phyloP scores from a whole-genome alignment of 805 yeast genomes.

The Lipomyces starkeyi region DNA sequence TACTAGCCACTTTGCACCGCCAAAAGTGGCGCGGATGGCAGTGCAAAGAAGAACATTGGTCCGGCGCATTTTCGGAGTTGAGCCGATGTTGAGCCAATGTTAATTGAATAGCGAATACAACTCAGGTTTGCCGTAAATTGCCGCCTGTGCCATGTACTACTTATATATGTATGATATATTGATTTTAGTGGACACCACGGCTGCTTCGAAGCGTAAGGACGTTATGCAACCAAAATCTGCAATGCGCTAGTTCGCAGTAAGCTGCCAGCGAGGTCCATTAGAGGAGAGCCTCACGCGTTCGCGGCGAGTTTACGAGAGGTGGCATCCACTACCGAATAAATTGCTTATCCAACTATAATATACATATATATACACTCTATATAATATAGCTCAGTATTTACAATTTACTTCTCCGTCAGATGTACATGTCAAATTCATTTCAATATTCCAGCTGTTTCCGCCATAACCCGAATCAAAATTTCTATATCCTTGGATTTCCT shows the following conservation, averaged over 20 bases:
- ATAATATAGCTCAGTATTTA: neutral
- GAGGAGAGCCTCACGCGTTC: too few species aligned
- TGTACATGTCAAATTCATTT: neutral
- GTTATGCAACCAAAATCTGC: too few species aligned
- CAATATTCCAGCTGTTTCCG: conserved; percentile 41
- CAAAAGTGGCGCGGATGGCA: conserved; percentile 7
- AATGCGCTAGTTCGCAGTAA: too few species aligned
- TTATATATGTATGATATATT: too few species aligned
- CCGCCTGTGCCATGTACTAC: neutral
- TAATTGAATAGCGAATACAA: neutral
- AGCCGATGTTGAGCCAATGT: neutral
- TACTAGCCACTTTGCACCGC: conserved; percentile 1
- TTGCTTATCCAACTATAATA: neutral
- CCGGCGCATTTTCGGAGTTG: neutral
- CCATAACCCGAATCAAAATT: conserved; percentile 72
- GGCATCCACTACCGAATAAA: too few species aligned
- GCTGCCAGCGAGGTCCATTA: too few species aligned
- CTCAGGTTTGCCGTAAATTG: neutral
- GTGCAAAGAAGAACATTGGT: neutral
- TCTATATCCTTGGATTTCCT: conserved; percentile 68
- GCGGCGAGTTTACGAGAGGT: too few species aligned
- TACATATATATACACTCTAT: neutral
- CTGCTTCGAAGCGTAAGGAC: too few species aligned
- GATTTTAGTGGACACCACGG: too few species aligned
- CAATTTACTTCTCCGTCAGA: neutral